Conservation (phyloP, 2,329 filamentous ascomycete genomes). For the Trichoderma atrobrunneum region DNA sequence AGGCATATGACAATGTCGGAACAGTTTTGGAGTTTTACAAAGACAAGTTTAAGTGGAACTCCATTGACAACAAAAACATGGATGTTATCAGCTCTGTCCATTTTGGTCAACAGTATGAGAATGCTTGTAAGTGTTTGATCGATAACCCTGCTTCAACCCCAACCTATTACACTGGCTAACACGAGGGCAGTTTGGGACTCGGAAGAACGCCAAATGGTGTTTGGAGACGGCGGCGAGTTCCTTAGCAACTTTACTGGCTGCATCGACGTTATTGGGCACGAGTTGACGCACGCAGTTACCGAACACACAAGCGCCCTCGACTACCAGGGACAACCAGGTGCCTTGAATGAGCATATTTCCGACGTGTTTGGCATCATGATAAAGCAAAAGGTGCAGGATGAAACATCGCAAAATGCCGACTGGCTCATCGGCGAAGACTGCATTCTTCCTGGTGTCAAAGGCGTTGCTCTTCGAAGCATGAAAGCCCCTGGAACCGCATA, state of each 20-base stretch:
- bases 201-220: conserved; percentile 50
- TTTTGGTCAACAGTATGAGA: conserved; percentile 48
- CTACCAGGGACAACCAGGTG: conserved; percentile 52
- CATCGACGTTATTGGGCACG: conserved; percentile 57
- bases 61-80: conserved; percentile 50
- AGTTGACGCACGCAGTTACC: conserved; percentile 55
- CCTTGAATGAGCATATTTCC: conserved; percentile 55
- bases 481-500: conserved; percentile 53
- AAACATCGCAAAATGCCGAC: conserved; percentile 46
- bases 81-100: conserved; percentile 53
- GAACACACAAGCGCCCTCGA: conserved; percentile 49
- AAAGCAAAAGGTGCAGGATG: conserved; percentile 50
- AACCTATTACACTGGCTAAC: conserved; percentile 1
- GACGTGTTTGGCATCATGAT: conserved; percentile 58
- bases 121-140: conserved; percentile 43
- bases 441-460: conserved; percentile 49
- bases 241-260: conserved; percentile 51
- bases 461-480: conserved; percentile 52
- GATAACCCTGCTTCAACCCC: not conserved
- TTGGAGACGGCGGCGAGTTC: conserved; percentile 53
- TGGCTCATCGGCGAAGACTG: conserved; percentile 56
- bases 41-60: conserved; percentile 48
- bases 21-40: conserved; percentile 50
- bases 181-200: conserved; percentile 46
- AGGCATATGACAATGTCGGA: conserved; percentile 51